Percentiles rank a stretch among this genome's conserved stretches.
Conservation (phyloP, 148 eudicot species). For the Dysphania ambrosioides region DNA sequence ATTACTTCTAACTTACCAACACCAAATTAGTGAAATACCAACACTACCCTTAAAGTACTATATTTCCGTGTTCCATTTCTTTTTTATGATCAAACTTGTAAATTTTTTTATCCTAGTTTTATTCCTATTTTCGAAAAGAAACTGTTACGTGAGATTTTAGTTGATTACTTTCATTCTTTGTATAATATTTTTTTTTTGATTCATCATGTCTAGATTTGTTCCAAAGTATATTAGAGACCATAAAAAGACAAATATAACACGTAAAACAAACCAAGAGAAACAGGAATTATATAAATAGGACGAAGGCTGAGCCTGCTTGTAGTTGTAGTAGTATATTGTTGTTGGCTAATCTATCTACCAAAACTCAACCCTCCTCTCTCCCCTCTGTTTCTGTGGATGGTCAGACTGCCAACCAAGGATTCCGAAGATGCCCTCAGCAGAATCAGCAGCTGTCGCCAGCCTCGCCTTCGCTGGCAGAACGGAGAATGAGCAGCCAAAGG, state of each 20-base stretch:
- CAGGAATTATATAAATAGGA: not conserved
- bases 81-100: too few species aligned
- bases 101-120: not conserved
- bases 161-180: too few species aligned
- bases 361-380: not conserved
- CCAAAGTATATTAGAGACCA: too few species aligned
- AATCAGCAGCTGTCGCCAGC: not conserved
- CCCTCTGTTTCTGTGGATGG: not conserved
- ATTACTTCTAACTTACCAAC: slow-evolving; percentile 1
- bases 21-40: not conserved
- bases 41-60: not conserved
- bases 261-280: too few species aligned
- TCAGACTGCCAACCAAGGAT: not conserved
- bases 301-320: not conserved
- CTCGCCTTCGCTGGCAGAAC: not conserved
- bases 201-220: too few species aligned
- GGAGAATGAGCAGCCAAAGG: not conserved
- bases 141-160: too few species aligned
- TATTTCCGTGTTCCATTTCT: too few species aligned
- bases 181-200: too few species aligned
- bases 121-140: too few species aligned
- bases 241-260: too few species aligned
- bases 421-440: not conserved
- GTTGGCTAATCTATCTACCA: not conserved
- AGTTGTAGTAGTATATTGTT: not conserved